Base-by-base conservation (phyloP, 768 basidiomycete genomes). In the Mycena leptocephala region DNA sequence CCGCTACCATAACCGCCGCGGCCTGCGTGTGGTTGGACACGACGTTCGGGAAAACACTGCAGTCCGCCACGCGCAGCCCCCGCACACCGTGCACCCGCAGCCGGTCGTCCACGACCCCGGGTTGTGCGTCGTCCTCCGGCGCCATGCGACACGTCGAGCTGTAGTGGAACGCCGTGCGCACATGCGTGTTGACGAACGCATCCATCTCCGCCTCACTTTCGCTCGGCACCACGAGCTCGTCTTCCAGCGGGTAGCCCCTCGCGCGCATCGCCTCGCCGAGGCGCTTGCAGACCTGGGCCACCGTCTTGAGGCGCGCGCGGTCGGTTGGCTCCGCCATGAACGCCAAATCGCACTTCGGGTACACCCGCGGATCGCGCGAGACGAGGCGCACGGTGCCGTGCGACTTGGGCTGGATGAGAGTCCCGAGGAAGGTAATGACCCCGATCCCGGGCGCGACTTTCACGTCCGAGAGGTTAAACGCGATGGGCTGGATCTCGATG, bases 61-160 rank as follows among this genome's bases (percentile, higher is more conserved):
- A 80, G 65, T 87, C 87, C 43, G 82, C 82, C 41, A 87, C 87
- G 37, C 90, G 84, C 43, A 91, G 75, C 69, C 87, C 87, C 35
- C 72, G 61, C 1, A 87, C 81, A 20, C 90, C 90, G 80, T 90
- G 86, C 1, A 90, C 90, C 30, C 80, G 75, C 24, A 89, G 76
- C n/a, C 85, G 79, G 46, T 86, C 85, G 75, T 88, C 86, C 53
- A 91, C 88, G 7, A 90, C 89, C 46, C 90, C 90, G n/a, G n/a
- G n/a, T n/a, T n/a, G n/a, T 6, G 73, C 73, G 5, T 76, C 65
- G 37, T 72, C 75, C 3, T 67, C 39, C 13, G 33, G 28, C n/a
- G 75, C 78, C 79, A 80, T 80, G 11, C 74, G 30, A 61, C 79
- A 80, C 2, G 74, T 48, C 2, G 77, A 78, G 18, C 85, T 58